Evolutionary conservation across 2,329 filamentous ascomycete species (phyloP), one percentile per base, ranked within the genome.

Genomic region (Calonectria pseudoturangicola): DNA sequence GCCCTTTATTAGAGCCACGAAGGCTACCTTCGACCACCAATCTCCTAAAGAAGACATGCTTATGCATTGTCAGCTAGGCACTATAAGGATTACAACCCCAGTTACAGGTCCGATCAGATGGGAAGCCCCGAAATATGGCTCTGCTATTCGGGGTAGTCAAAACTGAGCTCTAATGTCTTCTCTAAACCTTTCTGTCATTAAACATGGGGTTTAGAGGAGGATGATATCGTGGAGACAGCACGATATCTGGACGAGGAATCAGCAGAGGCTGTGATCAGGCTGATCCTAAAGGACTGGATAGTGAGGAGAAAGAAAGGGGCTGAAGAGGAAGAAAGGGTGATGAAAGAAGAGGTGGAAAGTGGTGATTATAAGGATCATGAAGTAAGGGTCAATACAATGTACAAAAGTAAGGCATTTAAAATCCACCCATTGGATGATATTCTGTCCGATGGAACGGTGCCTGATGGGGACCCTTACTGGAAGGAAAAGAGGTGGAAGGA

Each of bases 401-500:
- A 58, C 21, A 67, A 67, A 30, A 45, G 50, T 27, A 67, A 67
- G 16, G 50, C 13, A 10, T 25, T 36, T 25, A 67, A 48, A 16
- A 45, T 66, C 5, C 13, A 56, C 4, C 48, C 48, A 6, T 18
- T 39, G 1, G 33, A 66, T 45, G 18, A 66, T 33, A 16, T 54
- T 6, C 48, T 27, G 9, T 66, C 27, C 2, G 18, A 66, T 39
- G 7, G 48, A 43, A 27, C 33, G 3, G 21, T 21, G 6, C 48
- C 25, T 3, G 16, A 66, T 50, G 28, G 45, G 51, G 62, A 65
- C n/a, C 45, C 16, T 1, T 36, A 33, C 13, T 66, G 10, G 36
- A 66, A 30, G 36, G 36, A 54, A 21, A 66, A 66, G 18, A 56
- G 13, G 36, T 66, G 16, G 48, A 30, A 66, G 18, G 8, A 64